Base-by-base conservation (phyloP, 1,284 basidiomycete genomes). In the Schizophyllum commune region DNA sequence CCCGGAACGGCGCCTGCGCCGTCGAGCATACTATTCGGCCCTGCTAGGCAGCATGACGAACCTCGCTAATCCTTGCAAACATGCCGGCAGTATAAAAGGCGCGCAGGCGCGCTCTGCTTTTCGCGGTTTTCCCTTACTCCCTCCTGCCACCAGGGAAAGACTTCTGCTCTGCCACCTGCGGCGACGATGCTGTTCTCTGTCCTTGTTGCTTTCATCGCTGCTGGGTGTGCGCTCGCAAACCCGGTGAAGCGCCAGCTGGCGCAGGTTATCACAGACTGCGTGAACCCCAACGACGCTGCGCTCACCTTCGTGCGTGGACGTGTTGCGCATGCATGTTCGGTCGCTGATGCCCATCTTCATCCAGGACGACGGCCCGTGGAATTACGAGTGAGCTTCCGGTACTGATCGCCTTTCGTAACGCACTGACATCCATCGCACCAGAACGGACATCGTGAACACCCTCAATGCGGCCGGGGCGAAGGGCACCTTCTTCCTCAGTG, bases 401-500 rank as follows among this genome's bases (percentile, higher is more conserved):
- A 21, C 21, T 33, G 8, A 53, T 1, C 4, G 15, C 15, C 6
- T 19, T 34, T 22, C 33, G 57, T 62, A 52, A n/a, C 57, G 61
- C 52, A 8, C 15, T 17, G 19, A 4, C 15, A 6, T 21, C 20
- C 20, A 55, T 27, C 27, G 4, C 9, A 55, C 51, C 60, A 77
- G 75, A 27, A 65, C 70, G 15, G 74, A 81, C 59, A 72, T 83
- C 56, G 73, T 72, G 59, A 72, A 76, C 21, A 66, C 70, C 6
- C 68, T 84, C 34, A 69, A 71, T 5, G 69, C 65, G 2, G 70
- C 70, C n/a, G 74, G 73, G 13, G 77, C 72, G 17, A 79, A 76
- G 58, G 82, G 76, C 4, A 84, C 83, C 1, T 85, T 84, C 71
- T 85, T 84, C 69, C 72, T 80, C 67, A 84, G 71, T 83, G 70